Conservation (phyloP, 805 yeast genomes). For the Deakozyma indianensis region DNA sequence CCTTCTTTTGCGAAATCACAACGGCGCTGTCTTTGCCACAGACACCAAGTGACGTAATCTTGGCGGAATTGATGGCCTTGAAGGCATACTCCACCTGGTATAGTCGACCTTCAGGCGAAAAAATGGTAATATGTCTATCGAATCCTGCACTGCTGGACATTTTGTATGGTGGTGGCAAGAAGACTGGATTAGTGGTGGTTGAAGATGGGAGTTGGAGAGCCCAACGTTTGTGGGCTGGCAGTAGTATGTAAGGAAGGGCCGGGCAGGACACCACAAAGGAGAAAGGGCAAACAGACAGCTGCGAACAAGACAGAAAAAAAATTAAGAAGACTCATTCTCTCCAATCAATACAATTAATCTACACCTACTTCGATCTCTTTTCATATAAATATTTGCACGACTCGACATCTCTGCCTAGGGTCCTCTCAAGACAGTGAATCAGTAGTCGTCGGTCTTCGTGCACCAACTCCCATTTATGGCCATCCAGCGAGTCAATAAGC, state of each 20-base stretch:
- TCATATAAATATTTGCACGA: slow-evolving; percentile 1
- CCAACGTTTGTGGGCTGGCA: no score
- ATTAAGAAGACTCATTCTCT: no score
- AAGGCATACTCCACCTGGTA: slow-evolving; percentile 97
- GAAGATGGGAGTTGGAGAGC: no score
- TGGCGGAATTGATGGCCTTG: slow-evolving; percentile 88
- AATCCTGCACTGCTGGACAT: slow-evolving; percentile 54
- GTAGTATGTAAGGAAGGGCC: no score
- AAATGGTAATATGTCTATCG: slow-evolving; percentile 96
- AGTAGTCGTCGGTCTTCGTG: slow-evolving; percentile 12
- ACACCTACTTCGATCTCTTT: not conserved
- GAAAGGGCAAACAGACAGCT: no score
- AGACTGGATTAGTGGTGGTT: not conserved
- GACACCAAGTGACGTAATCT: slow-evolving; percentile 77
- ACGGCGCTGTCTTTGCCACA: slow-evolving; percentile 81
- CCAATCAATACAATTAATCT: no score
- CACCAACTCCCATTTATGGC: slow-evolving; percentile 16
- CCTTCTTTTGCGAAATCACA: slow-evolving; percentile 85
- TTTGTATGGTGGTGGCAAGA: not conserved
- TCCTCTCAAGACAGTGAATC: slow-evolving; percentile 11
- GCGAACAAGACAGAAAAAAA: no score
- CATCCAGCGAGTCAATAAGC: slow-evolving; percentile 12
- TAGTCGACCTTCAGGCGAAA: slow-evolving; percentile 95
- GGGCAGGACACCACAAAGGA: no score
- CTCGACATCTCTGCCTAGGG: slow-evolving; percentile 7